Base-by-base conservation (phyloP, 495 filamentous ascomycete genomes). In the Cladorrhinum samala region DNA sequence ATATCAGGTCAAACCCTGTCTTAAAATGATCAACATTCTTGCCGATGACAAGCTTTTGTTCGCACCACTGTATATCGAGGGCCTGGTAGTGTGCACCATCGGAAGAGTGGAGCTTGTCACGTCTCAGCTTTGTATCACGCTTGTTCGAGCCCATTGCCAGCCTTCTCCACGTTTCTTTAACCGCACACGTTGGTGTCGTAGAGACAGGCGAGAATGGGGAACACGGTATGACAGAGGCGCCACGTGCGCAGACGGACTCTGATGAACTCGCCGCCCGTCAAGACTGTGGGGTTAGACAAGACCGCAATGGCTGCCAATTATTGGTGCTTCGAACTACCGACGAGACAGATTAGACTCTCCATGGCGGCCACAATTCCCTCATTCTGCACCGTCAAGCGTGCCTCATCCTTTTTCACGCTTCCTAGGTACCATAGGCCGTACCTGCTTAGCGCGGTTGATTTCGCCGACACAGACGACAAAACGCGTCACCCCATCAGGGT, bases 81-180 rank as follows among this genome's bases (percentile, higher is more conserved):
- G 27, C 49, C 56, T 59, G 44, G 25, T 37, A 45, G 24, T 45
- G 38, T 37, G 43, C 11, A 33, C 44, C 23, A 51, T 39, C 33
- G 41, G 56, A 36, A 50, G 46, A 36, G 9, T 9, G 46, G 38
- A 38, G 37, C 18, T 42, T 39, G 19, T 37, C 44, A 56, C 52
- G 58, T 61, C 58, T 61, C 58, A 61, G 46, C 52, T 57, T 42
- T 61, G 58, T 61, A 54, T 57, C 54, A 61, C 58, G 55, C 54
- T 56, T 61, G 58, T 61, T 61, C 54, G 54, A 50, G 51, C 52
- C 33, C 49, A 40, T 33, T 48, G 36, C 45, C 40, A 50, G 55
- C 52, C 37, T 52, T 49, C 43, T 27, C 54, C 59, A 58, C 52
- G 55, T 58, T 56, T 55, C 43, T 56, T 9, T 44, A 52, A 55